Evolutionary conservation across 1,284 basidiomycete species (phyloP).

Genomic region (Afroboletus lepidellus): DNA sequence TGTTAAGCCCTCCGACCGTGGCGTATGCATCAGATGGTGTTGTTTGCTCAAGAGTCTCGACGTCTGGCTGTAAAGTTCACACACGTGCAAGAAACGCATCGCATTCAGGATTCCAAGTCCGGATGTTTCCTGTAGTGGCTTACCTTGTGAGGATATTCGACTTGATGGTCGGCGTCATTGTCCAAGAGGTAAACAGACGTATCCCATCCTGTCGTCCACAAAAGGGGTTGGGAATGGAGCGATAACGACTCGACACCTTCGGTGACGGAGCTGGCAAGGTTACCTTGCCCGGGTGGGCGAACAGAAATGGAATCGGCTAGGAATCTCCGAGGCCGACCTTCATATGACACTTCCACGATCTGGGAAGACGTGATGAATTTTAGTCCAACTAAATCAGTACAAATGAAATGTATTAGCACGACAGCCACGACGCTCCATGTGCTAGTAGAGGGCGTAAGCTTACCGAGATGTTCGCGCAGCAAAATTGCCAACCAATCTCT

Average conservation of each 20-base stretch:
- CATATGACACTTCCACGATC: slow-evolving; percentile 61
- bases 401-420: slow-evolving; percentile 14
- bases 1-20: slow-evolving; percentile 84
- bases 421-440: slow-evolving; percentile 1
- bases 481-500: slow-evolving; percentile 67
- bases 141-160: slow-evolving; percentile 35
- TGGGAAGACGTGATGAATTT: slow-evolving; percentile 68
- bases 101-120: slow-evolving; percentile 7
- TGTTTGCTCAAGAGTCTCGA: slow-evolving; percentile 44
- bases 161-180: slow-evolving; percentile 21
- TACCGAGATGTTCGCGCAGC: slow-evolving; percentile 62
- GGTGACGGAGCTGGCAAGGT: slow-evolving; percentile 37
- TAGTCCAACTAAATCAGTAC: slow-evolving; percentile 56
- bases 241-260: slow-evolving; percentile 43
- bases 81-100: slow-evolving; percentile 11
- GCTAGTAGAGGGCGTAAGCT: slow-evolving; percentile 20
- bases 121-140: slow-evolving; percentile 4
- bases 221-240: slow-evolving; percentile 35
- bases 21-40: slow-evolving; percentile 57
- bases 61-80: slow-evolving; percentile 37
- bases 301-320: slow-evolving; percentile 49
- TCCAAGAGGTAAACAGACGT: slow-evolving; percentile 51
- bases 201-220: slow-evolving; percentile 67
- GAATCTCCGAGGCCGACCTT: slow-evolving; percentile 57
- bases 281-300: slow-evolving; percentile 28